phyloP scores from a whole-genome alignment of 2,329 filamentous ascomycete species.

The Davidsoniella eucalypti region DNA sequence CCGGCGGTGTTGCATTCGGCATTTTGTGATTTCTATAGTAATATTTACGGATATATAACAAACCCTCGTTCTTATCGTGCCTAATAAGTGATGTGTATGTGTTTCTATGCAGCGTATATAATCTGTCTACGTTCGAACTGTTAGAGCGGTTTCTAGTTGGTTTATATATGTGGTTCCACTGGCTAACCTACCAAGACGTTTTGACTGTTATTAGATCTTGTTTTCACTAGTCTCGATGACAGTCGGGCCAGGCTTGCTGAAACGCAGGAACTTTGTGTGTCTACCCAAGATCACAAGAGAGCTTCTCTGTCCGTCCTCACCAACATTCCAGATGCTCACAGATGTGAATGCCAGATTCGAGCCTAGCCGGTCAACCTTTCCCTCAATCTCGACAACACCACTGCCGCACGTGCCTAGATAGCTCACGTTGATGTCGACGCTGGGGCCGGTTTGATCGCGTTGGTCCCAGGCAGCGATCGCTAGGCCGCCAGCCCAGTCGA shows the following conservation, averaged over 20 bases:
- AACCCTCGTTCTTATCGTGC: background rate
- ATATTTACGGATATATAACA: background rate
- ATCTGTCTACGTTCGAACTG: background rate
- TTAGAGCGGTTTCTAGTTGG: background rate
- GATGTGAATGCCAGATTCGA: slow-evolving; percentile 51
- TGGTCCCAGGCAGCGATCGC: slow-evolving; percentile 52
- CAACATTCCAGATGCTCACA: slow-evolving; percentile 46
- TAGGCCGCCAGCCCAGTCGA: slow-evolving; percentile 59
- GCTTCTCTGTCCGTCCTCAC: slow-evolving; percentile 27
- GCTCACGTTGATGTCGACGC: slow-evolving; percentile 57
- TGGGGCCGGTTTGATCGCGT: slow-evolving; percentile 47
- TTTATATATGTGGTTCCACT: background rate
- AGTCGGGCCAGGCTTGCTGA: slow-evolving; percentile 7
- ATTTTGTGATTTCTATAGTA: background rate
- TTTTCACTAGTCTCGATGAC: background rate
- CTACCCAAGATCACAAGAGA: slow-evolving; percentile 41
- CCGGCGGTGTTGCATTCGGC: background rate
- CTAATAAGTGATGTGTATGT: background rate
- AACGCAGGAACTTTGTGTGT: slow-evolving; percentile 45
- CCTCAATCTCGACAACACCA: slow-evolving; percentile 52
- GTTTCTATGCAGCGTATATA: background rate
- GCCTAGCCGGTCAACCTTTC: slow-evolving; percentile 48
- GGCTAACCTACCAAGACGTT: too few relatives aligned
- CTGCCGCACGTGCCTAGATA: slow-evolving; percentile 35
- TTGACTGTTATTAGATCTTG: background rate